phyloP scores from a whole-genome alignment of 148 eudicot species.

The Limonium bicolor region DNA sequence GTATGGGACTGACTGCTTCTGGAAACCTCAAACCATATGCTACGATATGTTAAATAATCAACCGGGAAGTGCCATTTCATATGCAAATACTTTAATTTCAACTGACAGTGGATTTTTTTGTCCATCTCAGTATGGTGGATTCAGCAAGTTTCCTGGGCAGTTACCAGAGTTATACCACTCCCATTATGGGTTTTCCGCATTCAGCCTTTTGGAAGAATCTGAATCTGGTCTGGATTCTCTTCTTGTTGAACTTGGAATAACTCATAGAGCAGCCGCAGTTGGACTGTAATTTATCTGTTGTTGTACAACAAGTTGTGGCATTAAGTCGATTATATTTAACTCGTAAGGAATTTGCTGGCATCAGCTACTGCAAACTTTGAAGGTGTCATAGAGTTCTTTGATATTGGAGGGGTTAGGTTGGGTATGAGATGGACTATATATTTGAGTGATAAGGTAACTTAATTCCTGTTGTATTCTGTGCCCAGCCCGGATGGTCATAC shows the following conservation, averaged over 20 bases:
- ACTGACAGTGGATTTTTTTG: too few relatives aligned
- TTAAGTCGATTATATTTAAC: too few relatives aligned
- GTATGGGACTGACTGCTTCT: not conserved
- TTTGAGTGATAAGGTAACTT: too few relatives aligned
- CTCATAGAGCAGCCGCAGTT: constrained; percentile 33
- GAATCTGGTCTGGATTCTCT: constrained; percentile 41
- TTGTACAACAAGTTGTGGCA: too few relatives aligned
- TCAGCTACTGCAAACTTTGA: too few relatives aligned
- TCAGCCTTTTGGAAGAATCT: constrained; percentile 51
- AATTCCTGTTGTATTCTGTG: too few relatives aligned
- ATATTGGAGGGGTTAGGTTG: too few relatives aligned
- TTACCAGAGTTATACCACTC: constrained; percentile 90
- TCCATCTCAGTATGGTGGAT: constrained; percentile 96
- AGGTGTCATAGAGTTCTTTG: too few relatives aligned
- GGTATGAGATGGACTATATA: too few relatives aligned
- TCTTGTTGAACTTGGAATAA: constrained; percentile 53
- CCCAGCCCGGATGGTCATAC: too few relatives aligned
- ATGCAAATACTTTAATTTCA: too few relatives aligned
- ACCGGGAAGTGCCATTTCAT: not conserved
- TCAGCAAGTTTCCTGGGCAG: constrained; percentile 68
- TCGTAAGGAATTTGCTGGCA: too few relatives aligned
- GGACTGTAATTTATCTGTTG: constrained; percentile 17
- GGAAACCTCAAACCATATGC: not conserved
- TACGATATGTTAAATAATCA: not conserved
- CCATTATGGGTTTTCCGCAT: constrained; percentile 69